Conservation (phyloP, 2,329 filamentous ascomycete genomes). For the Cercospora sp. region DNA sequence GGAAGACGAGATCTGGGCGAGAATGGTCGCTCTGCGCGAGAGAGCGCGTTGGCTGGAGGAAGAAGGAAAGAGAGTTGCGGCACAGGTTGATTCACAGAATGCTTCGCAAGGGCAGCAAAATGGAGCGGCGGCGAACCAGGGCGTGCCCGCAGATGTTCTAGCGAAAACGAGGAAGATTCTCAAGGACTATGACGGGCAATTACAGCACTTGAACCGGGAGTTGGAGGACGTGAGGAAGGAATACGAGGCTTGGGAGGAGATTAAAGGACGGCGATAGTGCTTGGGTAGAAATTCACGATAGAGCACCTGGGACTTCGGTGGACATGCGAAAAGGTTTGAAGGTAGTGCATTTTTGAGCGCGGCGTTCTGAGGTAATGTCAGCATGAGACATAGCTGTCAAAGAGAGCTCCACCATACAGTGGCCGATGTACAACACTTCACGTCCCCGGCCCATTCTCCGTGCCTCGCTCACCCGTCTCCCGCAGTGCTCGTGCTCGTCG, state of each 20-base stretch:
- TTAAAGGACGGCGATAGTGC: slow-evolving; percentile 19
- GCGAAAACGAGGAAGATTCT: slow-evolving; percentile 76
- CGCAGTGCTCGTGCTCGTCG: neutral
- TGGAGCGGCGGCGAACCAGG: slow-evolving; percentile 50
- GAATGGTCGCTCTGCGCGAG: slow-evolving; percentile 72
- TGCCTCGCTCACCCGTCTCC: neutral
- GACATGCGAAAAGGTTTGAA: neutral
- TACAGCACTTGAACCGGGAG: slow-evolving; percentile 70
- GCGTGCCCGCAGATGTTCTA: slow-evolving; percentile 68
- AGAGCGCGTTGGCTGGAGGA: slow-evolving; percentile 70
- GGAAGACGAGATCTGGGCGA: slow-evolving; percentile 83
- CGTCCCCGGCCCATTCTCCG: neutral
- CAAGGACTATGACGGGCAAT: slow-evolving; percentile 78
- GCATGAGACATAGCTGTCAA: neutral
- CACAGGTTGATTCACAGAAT: slow-evolving; percentile 42
- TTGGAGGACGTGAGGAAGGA: slow-evolving; percentile 60
- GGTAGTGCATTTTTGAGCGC: slow-evolving; percentile 2
- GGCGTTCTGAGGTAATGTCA: slow-evolving; percentile 1
- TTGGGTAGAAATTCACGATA: neutral
- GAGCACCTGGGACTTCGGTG: neutral
- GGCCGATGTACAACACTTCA: neutral
- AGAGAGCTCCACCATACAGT: neutral
- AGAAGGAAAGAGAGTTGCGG: slow-evolving; percentile 69
- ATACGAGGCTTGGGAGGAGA: slow-evolving; percentile 56
- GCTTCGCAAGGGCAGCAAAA: slow-evolving; percentile 45